These are phyloP conservation scores for Hypomontagnella monticulosa DNA, from an alignment of 495 filamentous ascomycete species.

Conservation along the genomic window DNA sequence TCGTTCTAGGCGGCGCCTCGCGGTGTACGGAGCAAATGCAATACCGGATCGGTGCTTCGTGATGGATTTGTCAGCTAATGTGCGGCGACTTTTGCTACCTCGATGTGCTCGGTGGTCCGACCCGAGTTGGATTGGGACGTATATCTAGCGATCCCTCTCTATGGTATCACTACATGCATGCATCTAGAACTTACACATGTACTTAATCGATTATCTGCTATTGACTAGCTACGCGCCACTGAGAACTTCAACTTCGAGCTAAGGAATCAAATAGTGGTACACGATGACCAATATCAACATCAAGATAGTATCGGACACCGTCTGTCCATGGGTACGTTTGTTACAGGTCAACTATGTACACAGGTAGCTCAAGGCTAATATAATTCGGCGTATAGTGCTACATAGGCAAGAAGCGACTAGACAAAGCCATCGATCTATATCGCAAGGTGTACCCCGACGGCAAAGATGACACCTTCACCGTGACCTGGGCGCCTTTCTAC, in stretches of 20 bases:
- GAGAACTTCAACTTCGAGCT: too few relatives aligned
- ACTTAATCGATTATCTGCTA: too few relatives aligned
- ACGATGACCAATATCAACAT: slow-evolving; percentile 80
- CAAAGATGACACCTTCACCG: slow-evolving; percentile 70
- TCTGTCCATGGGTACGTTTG: slow-evolving; percentile 73
- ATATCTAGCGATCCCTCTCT: background rate
- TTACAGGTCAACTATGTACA: background rate
- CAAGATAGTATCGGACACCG: slow-evolving; percentile 75
- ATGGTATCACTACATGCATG: background rate
- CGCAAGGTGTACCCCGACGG: slow-evolving; percentile 61
- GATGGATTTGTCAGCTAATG: slow-evolving; percentile 36
- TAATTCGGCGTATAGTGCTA: slow-evolving; percentile 65
- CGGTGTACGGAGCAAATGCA: slow-evolving; percentile 21
- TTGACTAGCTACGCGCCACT: too few relatives aligned
- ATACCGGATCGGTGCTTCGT: slow-evolving; percentile 20
- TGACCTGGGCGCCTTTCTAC: slow-evolving; percentile 79
- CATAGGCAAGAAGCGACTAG: slow-evolving; percentile 76
- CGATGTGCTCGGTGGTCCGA: slow-evolving; percentile 5
- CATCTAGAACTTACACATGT: too few relatives aligned
- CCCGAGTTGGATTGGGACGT: too few relatives aligned
- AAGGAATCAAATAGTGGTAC: slow-evolving; percentile 2
- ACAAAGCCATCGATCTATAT: slow-evolving; percentile 70
- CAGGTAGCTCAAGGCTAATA: slow-evolving; percentile 6
- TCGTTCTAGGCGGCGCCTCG: slow-evolving; percentile 7
- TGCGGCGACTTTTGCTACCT: slow-evolving; percentile 5